Evolutionary conservation across 2,329 filamentous ascomycete species (phyloP).

Genomic region (Uncinocarpus reesii): DNA sequence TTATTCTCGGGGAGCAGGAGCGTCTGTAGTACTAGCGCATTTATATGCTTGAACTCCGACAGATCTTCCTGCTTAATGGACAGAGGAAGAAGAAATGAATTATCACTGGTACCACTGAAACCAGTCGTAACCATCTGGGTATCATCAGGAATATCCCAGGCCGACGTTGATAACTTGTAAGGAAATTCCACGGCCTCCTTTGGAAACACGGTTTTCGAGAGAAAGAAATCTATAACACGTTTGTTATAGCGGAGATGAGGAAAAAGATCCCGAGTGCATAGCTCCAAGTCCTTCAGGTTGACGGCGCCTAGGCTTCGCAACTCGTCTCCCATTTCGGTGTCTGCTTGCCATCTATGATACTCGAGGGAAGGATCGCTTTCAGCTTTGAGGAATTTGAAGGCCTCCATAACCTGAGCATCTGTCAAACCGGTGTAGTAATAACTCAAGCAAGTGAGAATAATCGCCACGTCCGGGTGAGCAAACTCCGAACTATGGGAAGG

Average conservation of each 20-base stretch:
- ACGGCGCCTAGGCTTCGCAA: slow-evolving; percentile 42
- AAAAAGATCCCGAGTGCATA: slow-evolving; percentile 11
- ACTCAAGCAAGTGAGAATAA: slow-evolving; percentile 46
- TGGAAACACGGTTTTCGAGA: slow-evolving; percentile 47
- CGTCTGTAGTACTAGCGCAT: slow-evolving; percentile 50
- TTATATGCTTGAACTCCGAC: slow-evolving; percentile 47
- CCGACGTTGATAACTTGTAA: slow-evolving; percentile 50
- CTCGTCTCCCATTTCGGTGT: slow-evolving; percentile 23
- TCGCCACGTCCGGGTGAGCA: slow-evolving; percentile 50
- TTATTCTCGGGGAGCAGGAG: slow-evolving; percentile 45
- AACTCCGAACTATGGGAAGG: slow-evolving; percentile 50
- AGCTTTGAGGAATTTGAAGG: slow-evolving; percentile 40
- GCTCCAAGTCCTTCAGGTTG: slow-evolving; percentile 46
- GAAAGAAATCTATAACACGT: slow-evolving; percentile 48
- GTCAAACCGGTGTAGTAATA: slow-evolving; percentile 49
- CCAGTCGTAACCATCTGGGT: slow-evolving; percentile 46
- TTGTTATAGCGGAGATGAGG: slow-evolving; percentile 16
- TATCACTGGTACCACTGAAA: slow-evolving; percentile 58
- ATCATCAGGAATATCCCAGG: slow-evolving; percentile 49
- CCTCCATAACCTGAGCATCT: slow-evolving; percentile 40
- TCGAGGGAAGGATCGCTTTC: slow-evolving; percentile 45
- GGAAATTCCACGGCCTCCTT: slow-evolving; percentile 52
- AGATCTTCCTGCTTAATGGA: slow-evolving; percentile 46
- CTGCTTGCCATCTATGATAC: slow-evolving; percentile 33
- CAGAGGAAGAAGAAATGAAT: slow-evolving; percentile 44